Percentiles rank a stretch among this genome's conserved stretches.
Evolutionary conservation across 148 eudicot genomes (phyloP).

Genomic region (Chenopodium berlandieri): DNA sequence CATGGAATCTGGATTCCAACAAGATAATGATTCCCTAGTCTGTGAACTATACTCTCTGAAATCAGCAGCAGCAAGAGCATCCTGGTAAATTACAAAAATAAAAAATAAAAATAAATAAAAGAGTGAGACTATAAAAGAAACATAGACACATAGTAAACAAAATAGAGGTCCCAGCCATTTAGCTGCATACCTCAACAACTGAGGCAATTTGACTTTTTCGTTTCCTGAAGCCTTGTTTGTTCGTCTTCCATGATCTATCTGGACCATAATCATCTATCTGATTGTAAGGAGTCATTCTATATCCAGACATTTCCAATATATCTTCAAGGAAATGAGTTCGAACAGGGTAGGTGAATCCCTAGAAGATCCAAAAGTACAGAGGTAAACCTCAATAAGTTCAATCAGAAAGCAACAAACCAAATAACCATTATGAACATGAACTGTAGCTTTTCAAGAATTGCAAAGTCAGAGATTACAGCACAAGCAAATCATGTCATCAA

Average conservation of each 20-base stretch:
- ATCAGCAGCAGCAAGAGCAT: conserved; percentile 80
- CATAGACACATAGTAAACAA: conserved; percentile 5
- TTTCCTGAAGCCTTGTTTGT: conserved; percentile 81
- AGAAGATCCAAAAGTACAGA: conserved; percentile 22
- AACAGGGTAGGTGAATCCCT: conserved; percentile 97
- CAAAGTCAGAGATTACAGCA: background rate
- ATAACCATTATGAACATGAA: conserved; percentile 1
- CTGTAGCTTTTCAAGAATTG: background rate
- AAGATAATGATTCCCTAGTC: conserved; percentile 78
- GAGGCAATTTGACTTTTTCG: conserved; percentile 94
- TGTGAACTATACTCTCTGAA: conserved; percentile 54
- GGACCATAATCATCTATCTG: conserved; percentile 95
- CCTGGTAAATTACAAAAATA: conserved; percentile 39
- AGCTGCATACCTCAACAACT: conserved; percentile 70
- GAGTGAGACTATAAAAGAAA: conserved; percentile 7
- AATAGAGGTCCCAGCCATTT: conserved; percentile 8
- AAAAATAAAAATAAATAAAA: too few relatives aligned
- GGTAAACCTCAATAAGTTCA: conserved; percentile 7
- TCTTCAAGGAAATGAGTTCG: conserved; percentile 79
- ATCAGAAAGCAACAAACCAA: conserved; percentile 5
- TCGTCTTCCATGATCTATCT: conserved; percentile 88
- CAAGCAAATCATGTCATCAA: background rate
- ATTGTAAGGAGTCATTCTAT: conserved; percentile 70
- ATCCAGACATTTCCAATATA: conserved; percentile 78
- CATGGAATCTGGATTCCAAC: conserved; percentile 99